Base-by-base conservation (phyloP, 495 filamentous ascomycete species). In the Hyaloscypha hepaticicola region DNA sequence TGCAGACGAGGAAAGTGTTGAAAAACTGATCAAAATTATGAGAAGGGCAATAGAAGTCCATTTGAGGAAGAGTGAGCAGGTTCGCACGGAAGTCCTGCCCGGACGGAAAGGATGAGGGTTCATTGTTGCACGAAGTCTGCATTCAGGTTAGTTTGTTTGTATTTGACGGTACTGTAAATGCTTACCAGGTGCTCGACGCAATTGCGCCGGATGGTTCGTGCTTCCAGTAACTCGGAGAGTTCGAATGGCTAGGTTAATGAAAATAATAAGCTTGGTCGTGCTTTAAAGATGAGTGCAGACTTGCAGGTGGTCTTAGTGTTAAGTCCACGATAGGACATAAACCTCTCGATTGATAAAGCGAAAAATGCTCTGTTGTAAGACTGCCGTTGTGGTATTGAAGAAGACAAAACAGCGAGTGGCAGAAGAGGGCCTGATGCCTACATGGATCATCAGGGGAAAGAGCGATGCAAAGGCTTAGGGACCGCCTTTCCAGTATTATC, bases 191-290 rank as follows among this genome's bases (percentile, higher is more conserved):
- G 3, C 38, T 16, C 19, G 38, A 16, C 38, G 3, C 38, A 8
- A 16, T 4, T 45, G 38, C 3, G 4, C 9, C 19, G 6, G 1
- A 16, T 53, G 16, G 5, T 53, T 8, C 25, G n/a, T 19, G 14
- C 16, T 45, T 45, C 38, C 0, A 45, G 38, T 16, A 51, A 53
- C 11, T 33, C 55, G 55, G 26, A 21, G 31, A 58, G 12, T 24
- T 58, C 27, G n/a, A 58, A 38, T 3, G 55, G 21, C 14, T 38
- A 34, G 31, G 12, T 33, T 14, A 24, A 3, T 34, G 28, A 33
- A 28, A 58, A 58, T n/a, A 33, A 58, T 38, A 14, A 11, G 19
- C 55, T 38, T 19, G 55, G 55, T 33, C 31, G 55, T 33, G 9
- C 1, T 58, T 34, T 21, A 22, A 22, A 38, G n/a, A 34, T 58